A percentile compares a stretch with the other conserved stretches of the same genome.
Conservation (phyloP, 148 eudicot genomes). For the Hydrangea macrophylla region DNA sequence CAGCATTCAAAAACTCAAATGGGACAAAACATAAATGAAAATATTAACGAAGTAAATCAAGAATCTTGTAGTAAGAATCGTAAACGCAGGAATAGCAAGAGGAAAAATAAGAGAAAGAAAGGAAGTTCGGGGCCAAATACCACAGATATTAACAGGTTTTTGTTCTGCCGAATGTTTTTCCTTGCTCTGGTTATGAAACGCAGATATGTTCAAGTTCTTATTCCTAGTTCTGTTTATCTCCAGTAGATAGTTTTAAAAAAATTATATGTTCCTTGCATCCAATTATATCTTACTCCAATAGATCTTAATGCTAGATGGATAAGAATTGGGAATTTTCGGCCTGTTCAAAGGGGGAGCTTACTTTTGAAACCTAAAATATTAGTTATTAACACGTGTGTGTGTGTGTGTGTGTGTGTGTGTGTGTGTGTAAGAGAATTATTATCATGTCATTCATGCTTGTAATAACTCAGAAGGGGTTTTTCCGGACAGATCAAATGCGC, state of each 20-base stretch:
- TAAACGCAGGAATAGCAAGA: conserved; percentile 40
- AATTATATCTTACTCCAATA: neutral
- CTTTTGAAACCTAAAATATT: neutral
- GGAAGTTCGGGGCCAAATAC: conserved; percentile 33
- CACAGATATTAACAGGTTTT: conserved; percentile 58
- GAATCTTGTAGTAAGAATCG: conserved; percentile 23
- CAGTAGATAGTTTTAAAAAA: neutral
- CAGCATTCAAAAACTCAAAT: conserved; percentile 21
- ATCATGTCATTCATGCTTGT: too few species aligned
- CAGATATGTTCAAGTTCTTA: neutral
- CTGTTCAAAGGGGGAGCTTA: neutral
- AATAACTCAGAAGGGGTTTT: too few species aligned
- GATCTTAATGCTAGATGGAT: neutral
- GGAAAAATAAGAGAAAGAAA: conserved; percentile 44
- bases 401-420: too few species aligned
- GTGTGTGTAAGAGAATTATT: too few species aligned
- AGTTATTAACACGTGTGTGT: neutral
- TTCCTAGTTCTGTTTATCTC: neutral
- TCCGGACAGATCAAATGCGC: too few species aligned
- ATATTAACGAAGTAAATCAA: conserved; percentile 22
- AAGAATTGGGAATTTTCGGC: conserved; percentile 3
- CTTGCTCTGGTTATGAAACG: neutral
- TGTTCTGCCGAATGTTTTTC: neutral
- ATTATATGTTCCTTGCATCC: neutral
- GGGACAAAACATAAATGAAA: conserved; percentile 21